phyloP scores from a whole-genome alignment of 305 asterid species.

The Fraxinus ornus region DNA sequence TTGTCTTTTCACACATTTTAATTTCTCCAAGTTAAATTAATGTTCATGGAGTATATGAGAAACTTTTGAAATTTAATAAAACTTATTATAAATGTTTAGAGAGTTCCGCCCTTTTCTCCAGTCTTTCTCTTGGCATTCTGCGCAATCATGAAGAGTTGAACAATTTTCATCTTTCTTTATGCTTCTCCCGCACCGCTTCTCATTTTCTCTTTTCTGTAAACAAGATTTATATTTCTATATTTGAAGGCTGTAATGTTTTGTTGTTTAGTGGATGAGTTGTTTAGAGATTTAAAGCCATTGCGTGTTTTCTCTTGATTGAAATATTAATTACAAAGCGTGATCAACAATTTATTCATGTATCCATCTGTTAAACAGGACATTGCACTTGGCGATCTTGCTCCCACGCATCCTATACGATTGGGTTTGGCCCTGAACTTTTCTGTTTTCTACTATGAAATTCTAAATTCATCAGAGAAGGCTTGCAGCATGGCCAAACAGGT shows the following conservation, averaged over 20 bases:
- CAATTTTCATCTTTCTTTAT: not conserved
- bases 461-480: slow-evolving; percentile 61
- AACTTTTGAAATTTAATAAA: not conserved
- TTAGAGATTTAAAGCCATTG: not conserved
- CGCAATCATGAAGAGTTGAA: not conserved
- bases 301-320: slow-evolving; percentile 1
- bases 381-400: slow-evolving; percentile 58
- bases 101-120: not conserved
- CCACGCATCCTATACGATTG: slow-evolving; percentile 70
- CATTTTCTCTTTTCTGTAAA: not conserved
- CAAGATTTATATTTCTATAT: not conserved
- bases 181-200: not conserved
- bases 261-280: not conserved
- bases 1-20: not conserved
- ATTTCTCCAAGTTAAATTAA: not conserved
- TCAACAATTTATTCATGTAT: slow-evolving; percentile 3
- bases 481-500: slow-evolving; percentile 74
- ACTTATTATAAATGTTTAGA: not conserved
- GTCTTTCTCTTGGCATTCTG: not conserved
- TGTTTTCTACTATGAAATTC: slow-evolving; percentile 64
- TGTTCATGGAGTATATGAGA: not conserved
- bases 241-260: not conserved
- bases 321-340: not conserved
- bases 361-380: slow-evolving; percentile 38
- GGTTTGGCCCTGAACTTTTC: slow-evolving; percentile 69